These are phyloP conservation scores for Cadophora gregata DNA, from an alignment of 2,329 filamentous ascomycete genomes.

Conservation along the genomic window DNA sequence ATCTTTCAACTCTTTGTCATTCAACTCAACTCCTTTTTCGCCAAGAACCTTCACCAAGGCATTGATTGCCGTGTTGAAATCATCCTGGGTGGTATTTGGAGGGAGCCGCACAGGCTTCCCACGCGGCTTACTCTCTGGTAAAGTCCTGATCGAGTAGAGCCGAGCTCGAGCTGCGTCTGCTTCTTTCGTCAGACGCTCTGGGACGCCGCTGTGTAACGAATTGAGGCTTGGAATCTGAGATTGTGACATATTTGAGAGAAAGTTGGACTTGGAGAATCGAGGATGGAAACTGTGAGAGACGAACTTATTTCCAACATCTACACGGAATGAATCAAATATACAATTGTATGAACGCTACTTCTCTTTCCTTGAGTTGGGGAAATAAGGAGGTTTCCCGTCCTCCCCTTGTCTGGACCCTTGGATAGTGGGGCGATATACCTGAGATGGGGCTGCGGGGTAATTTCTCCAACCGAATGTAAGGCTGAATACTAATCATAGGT, in stretches of 20 bases:
- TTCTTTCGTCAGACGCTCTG: constrained; percentile 34
- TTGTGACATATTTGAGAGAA: not conserved
- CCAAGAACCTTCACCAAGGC: constrained; percentile 34
- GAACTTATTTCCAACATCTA: not conserved
- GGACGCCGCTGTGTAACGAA: constrained; percentile 36
- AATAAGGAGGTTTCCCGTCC: not conserved
- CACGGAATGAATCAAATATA: not conserved
- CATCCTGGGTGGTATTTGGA: constrained; percentile 36
- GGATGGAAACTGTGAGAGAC: not conserved
- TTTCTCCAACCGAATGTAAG: not conserved
- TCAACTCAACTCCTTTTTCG: constrained; percentile 39
- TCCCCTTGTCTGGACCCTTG: not conserved
- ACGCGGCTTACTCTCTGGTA: constrained; percentile 35
- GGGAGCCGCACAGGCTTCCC: constrained; percentile 35
- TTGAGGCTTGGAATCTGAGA: constrained; percentile 22
- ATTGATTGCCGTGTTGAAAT: constrained; percentile 38
- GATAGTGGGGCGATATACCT: not conserved
- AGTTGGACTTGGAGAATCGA: not conserved
- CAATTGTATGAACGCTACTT: not conserved
- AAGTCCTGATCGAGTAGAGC: constrained; percentile 35
- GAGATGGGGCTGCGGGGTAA: not conserved
- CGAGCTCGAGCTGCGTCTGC: constrained; percentile 33
- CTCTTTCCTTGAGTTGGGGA: not conserved
- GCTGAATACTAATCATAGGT: not conserved
- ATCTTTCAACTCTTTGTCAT: constrained; percentile 42